Conservation (phyloP, 192 early-diverging fungal genomes). For the Backusella parvicylindrica region DNA sequence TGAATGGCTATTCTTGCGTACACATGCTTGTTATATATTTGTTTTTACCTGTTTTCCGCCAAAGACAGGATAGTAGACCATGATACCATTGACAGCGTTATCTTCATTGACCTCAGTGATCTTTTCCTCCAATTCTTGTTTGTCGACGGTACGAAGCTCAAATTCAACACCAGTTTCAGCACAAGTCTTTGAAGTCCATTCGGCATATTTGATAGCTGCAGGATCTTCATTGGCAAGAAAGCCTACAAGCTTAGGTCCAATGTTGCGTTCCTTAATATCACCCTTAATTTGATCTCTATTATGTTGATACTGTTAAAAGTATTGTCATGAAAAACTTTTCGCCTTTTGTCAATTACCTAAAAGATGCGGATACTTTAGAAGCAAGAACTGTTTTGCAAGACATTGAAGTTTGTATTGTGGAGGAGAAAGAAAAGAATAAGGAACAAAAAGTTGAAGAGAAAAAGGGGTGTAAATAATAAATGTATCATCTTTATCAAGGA, state of each 20-base stretch:
- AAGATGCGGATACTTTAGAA: slow-evolving; percentile 57
- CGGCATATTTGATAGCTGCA: slow-evolving; percentile 88
- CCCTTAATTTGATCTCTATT: slow-evolving; percentile 54
- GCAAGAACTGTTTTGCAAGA: slow-evolving; percentile 62
- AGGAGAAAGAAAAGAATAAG: not conserved
- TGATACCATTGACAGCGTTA: slow-evolving; percentile 82
- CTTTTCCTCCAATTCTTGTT: slow-evolving; percentile 80
- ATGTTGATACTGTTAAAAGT: not conserved
- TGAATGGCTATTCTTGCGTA: not conserved
- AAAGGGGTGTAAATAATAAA: not conserved
- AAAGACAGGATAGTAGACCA: slow-evolving; percentile 99
- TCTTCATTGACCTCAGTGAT: slow-evolving; percentile 92
- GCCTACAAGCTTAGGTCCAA: slow-evolving; percentile 78
- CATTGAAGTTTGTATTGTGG: not conserved
- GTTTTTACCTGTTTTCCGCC: slow-evolving; percentile 74
- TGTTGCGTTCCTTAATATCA: slow-evolving; percentile 59
- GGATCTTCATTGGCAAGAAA: slow-evolving; percentile 97
- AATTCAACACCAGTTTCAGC: slow-evolving; percentile 87
- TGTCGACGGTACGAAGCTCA: slow-evolving; percentile 80
- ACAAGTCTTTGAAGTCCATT: slow-evolving; percentile 94
- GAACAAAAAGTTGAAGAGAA: not conserved
- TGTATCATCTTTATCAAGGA: not conserved
- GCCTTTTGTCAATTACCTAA: slow-evolving; percentile 45
- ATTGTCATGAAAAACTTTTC: not conserved
- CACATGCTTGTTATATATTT: not conserved